Base-by-base conservation (phyloP, 2,329 filamentous ascomycete genomes). In the Botrytis pseudocinerea region DNA sequence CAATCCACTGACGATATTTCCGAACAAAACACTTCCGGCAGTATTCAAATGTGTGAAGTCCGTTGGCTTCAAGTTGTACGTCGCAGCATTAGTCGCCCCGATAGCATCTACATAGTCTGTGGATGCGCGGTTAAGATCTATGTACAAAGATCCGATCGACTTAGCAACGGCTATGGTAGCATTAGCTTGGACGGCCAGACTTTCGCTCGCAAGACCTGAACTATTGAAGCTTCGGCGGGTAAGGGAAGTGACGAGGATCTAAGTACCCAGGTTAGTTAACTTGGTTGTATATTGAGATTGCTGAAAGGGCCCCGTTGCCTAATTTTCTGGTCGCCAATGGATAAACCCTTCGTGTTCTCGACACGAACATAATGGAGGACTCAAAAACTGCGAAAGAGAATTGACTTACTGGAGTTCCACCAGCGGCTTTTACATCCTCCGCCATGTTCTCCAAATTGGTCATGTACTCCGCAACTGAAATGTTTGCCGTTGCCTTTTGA, bases 31-130 rank as follows among this genome's bases (percentile, higher is more conserved):
- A 44, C 81, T 82, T 0, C 85, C 85, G 71, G 80, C 80, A 6
- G 78, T 76, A 75, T 85, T 87, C 69, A 87, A 70, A 81, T 87
- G 85, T 7, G 85, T 87, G 51, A 80, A 77, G 77, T 91, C 89
- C 6, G 78, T 80, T 2, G 82, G 75, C 8, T 77, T 78, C 32
- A 82, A 73, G 73, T 87, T 85, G 72, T 87, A 87, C 42, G 76
- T 80, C 42, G 79, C 80, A 2, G 83, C 83, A 42, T 82, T 80
- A 0, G 78, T 74, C n/a, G 81, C 78, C 0, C 85, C 85, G 72
- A 87, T 85, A 0, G 79, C 80, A 72, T 87, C 84, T 28, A 85
- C 78, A 73, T 87, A 87, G 8, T 80, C 75, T 0, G 81, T 83
- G 12, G 82, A 84, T 0, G 82, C 83, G 10, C 78, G 75, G 73